phyloP scores from a whole-genome alignment of 257 asterid species.

The Lavandula angustifolia region DNA sequence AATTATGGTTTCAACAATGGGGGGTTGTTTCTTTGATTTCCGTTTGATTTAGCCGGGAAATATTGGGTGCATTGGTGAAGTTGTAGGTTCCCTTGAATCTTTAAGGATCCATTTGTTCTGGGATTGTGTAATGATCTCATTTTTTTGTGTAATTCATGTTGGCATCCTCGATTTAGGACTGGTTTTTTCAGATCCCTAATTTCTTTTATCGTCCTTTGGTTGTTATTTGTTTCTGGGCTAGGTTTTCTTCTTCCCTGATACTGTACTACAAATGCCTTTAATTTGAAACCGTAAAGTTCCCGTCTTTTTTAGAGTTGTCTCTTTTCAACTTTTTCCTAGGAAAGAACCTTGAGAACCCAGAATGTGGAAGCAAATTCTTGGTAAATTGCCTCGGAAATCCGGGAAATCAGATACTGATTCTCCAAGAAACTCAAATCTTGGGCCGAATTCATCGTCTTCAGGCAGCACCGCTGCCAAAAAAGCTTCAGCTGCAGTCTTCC shows the following conservation, averaged over 20 bases:
- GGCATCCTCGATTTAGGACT: slow-evolving; percentile 28
- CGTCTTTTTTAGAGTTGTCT: slow-evolving; percentile 23
- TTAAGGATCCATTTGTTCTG: slow-evolving; percentile 14
- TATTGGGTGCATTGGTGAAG: slow-evolving; percentile 34
- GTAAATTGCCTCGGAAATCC: slow-evolving; percentile 70
- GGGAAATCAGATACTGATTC: slow-evolving; percentile 51
- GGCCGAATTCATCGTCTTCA: slow-evolving; percentile 34
- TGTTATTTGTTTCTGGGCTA: slow-evolving; percentile 27
- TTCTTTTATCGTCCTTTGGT: slow-evolving; percentile 23
- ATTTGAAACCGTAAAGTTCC: slow-evolving; percentile 38
- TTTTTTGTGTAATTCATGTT: slow-evolving; percentile 32
- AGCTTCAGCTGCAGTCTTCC: slow-evolving; percentile 71
- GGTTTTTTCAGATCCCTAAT: slow-evolving; percentile 46
- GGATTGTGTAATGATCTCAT: slow-evolving; percentile 33
- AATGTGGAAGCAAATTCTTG: slow-evolving; percentile 84
- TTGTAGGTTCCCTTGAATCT: slow-evolving; percentile 34
- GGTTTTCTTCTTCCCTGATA: slow-evolving; percentile 29
- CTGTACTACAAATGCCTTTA: slow-evolving; percentile 37
- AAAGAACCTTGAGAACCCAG: slow-evolving; percentile 22
- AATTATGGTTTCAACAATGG: slow-evolving; percentile 30
- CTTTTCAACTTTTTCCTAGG: slow-evolving; percentile 19
- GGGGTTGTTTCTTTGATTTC: slow-evolving; percentile 27
- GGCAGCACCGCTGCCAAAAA: slow-evolving; percentile 44
- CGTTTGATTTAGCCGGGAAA: slow-evolving; percentile 20
- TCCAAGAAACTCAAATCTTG: slow-evolving; percentile 42